Evolutionary conservation across 2,329 filamentous ascomycete genomes (phyloP).

Genomic region (Claviceps maximensis): DNA sequence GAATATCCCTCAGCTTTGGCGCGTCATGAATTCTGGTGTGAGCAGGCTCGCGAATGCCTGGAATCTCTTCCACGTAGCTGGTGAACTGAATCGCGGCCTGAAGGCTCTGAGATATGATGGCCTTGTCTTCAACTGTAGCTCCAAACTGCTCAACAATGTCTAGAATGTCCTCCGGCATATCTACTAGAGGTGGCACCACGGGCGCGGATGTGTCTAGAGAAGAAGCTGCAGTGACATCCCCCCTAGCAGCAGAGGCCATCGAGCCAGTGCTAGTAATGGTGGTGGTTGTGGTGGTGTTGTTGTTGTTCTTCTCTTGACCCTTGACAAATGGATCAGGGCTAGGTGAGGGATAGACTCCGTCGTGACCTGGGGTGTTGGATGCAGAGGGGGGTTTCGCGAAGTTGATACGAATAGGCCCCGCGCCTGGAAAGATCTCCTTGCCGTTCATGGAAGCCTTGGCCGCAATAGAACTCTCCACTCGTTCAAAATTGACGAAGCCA

Average conservation of each 20-base stretch:
- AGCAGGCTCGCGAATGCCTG: slow-evolving; percentile 75
- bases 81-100: slow-evolving; percentile 65
- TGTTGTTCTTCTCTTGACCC: slow-evolving; percentile 28
- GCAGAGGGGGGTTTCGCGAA: slow-evolving; percentile 93
- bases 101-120: slow-evolving; percentile 58
- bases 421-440: slow-evolving; percentile 96
- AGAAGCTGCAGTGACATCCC: slow-evolving; percentile 12
- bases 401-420: slow-evolving; percentile 87
- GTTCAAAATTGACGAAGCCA: slow-evolving; percentile 96
- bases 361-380: slow-evolving; percentile 77
- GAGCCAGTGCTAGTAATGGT: slow-evolving; percentile 19
- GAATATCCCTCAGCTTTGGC: slow-evolving; percentile 84
- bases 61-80: slow-evolving; percentile 67
- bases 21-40: slow-evolving; percentile 87
- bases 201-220: slow-evolving; percentile 29
- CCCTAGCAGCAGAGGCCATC: slow-evolving; percentile 15
- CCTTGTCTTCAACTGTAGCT: slow-evolving; percentile 64
- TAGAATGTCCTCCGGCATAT: slow-evolving; percentile 72
- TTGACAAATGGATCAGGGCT: slow-evolving; percentile 75
- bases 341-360: slow-evolving; percentile 77
- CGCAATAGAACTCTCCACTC: slow-evolving; percentile 75
- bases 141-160: slow-evolving; percentile 83
- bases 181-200: slow-evolving; percentile 57
- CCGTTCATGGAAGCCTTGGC: slow-evolving; percentile 83
- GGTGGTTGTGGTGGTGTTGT: slow-evolving; percentile 8